These are phyloP conservation scores for Eucalyptus leucophloia DNA, from an alignment of 345 rosid genomes.

Conservation along the genomic window DNA sequence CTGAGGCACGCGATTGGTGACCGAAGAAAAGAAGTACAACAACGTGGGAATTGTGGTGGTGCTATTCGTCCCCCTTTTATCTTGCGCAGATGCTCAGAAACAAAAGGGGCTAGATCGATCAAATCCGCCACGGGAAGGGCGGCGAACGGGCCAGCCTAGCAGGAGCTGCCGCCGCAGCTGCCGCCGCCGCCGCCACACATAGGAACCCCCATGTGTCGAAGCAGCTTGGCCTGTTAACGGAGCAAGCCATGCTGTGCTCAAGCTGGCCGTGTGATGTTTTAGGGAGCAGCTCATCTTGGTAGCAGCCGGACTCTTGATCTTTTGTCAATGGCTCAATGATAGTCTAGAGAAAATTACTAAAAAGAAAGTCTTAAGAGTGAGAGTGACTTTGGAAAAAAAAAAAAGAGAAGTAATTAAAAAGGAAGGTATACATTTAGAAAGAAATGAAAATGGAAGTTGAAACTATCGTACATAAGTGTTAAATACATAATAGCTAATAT, in stretches of 20 bases:
- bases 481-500: no score
- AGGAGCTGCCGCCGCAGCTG: fast-evolving
- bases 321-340: not conserved
- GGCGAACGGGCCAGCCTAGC: not conserved
- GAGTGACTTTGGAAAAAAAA: no score
- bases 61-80: not conserved
- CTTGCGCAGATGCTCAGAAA: no score
- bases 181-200: fast-evolving
- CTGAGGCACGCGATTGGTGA: not conserved
- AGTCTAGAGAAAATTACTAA: not conserved
- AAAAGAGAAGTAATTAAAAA: no score
- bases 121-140: not conserved
- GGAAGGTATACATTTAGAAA: not conserved
- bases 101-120: not conserved
- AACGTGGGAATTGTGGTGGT: not conserved
- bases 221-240: not conserved
- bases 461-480: no score
- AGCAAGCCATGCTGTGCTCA: not conserved
- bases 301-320: fast-evolving
- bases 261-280: not conserved
- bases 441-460: not conserved
- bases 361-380: no score
- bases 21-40: not conserved
- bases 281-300: not conserved
- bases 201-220: fast-evolving